Base-by-base conservation (phyloP, 2,329 filamentous ascomycete species). In the Hortaea werneckii region DNA sequence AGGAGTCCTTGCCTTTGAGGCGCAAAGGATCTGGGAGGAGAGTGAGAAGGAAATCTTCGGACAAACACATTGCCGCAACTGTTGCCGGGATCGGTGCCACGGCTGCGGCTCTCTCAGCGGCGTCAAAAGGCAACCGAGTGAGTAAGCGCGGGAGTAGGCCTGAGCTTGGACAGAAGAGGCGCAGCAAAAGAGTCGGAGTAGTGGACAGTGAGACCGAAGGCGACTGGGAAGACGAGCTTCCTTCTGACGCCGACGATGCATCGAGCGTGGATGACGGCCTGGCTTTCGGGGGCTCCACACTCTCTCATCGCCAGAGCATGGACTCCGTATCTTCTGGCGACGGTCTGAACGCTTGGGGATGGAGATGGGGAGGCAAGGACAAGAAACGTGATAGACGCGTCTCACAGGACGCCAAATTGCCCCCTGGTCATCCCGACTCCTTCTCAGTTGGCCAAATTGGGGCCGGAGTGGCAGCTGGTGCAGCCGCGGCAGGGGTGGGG, bases 231-330 rank as follows among this genome's bases (percentile, higher is more conserved):
- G 76, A 77, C 50, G 71, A 63, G 50, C 46, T 60, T 7, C 56
- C 72, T n/a, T 73, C 74, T 40, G 76, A 76, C 29, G 73, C 72
- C 20, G 74, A 75, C 37, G 71, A 74, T 38, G 67, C 67, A n/a
- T 72, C 68, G 30, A 79, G 74, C 59, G 65, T 73, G 40, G 73
- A 76, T 54, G 77, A 74, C 29, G 77, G 66, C 27, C 70, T 85
- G 44, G 79, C 80, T 1, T 85, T 81, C 54, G 81, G 80, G 37
- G 72, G 70, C 40, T 65, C 40, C 8, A 29, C 61, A 29, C 65
- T 64, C 42, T 61, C 58, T 54, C 54, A 60, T 29, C 63, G 62
- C 34, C 62, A 70, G 51, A 78, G 75, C 48, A 62, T 65, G 35
- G 75, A 77, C 42, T 78, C 76, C 8, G 63, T 77, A 1, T 68